Percentiles rank a stretch among this genome's conserved stretches.
Evolutionary conservation across 2,329 filamentous ascomycete species (phyloP).

Genomic region (Trichoderma sp.): DNA sequence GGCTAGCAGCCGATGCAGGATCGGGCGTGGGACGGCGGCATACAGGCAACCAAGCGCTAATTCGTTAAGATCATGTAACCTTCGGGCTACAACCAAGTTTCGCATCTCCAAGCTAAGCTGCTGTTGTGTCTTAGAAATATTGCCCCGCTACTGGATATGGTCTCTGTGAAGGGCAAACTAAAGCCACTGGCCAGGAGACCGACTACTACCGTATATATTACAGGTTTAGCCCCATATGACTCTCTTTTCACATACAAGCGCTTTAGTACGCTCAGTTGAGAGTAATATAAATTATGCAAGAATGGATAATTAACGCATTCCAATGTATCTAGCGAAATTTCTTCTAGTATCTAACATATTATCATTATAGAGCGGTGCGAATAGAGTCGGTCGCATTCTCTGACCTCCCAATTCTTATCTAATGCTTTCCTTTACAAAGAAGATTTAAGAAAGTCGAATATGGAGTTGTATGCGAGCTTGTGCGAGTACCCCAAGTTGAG

Average conservation of each 20-base stretch:
- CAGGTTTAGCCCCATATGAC: background rate
- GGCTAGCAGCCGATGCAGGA: too few relatives aligned
- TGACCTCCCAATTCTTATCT: background rate
- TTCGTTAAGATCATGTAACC: background rate
- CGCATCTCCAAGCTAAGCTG: background rate
- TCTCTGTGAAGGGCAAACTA: background rate
- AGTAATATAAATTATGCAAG: background rate
- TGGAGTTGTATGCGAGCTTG: conserved; percentile 36
- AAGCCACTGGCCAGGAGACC: background rate
- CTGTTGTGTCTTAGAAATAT: background rate
- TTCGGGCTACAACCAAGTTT: too few relatives aligned
- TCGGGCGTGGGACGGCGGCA: background rate
- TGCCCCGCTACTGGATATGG: background rate
- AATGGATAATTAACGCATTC: background rate
- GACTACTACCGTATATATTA: background rate
- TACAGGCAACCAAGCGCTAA: background rate
- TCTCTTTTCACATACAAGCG: background rate
- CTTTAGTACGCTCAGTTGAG: background rate
- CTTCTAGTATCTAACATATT: background rate
- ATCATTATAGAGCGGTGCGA: background rate
- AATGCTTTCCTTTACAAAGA: background rate
- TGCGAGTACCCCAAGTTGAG: conserved; percentile 50
- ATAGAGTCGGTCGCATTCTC: background rate
- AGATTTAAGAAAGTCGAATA: conserved; percentile 39
- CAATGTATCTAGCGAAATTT: background rate